A percentile compares a stretch with the other conserved stretches of the same genome.
Conservation (phyloP, 2,329 filamentous ascomycete genomes). For the Fusarium globosum region DNA sequence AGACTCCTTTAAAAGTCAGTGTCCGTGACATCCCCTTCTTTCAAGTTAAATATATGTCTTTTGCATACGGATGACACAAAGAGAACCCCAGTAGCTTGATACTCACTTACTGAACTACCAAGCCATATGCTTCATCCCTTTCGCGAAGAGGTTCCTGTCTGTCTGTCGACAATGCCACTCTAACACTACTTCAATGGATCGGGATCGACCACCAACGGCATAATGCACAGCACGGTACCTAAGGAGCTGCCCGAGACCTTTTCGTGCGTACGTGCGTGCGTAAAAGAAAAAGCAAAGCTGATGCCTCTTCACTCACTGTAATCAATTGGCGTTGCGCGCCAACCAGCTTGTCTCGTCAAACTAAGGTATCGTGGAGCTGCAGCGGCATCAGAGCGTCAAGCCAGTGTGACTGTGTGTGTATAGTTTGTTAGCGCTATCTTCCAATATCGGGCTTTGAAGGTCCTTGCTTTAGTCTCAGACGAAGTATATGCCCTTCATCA, state of each 20-base stretch:
- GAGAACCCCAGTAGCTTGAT: background rate
- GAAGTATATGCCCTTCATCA: background rate
- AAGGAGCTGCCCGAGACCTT: conserved; percentile 21
- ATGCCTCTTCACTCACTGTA: conserved; percentile 1
- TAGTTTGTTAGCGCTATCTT: conserved; percentile 23
- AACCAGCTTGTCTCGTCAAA: conserved; percentile 31
- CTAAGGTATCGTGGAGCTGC: conserved; percentile 20
- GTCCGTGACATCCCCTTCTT: conserved; percentile 17
- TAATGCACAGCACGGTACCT: conserved; percentile 9
- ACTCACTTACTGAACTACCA: background rate
- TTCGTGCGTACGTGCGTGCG: background rate
- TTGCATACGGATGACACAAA: background rate
- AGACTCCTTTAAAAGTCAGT: conserved; percentile 4
- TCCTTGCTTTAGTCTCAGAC: background rate
- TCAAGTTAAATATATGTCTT: background rate
- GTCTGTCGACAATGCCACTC: conserved; percentile 3
- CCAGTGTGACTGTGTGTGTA: conserved; percentile 17
- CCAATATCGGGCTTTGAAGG: conserved; percentile 8
- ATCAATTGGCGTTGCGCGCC: conserved; percentile 29
- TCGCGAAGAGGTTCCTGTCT: background rate
- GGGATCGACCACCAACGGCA: conserved; percentile 31
- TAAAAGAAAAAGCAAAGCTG: conserved; percentile 30
- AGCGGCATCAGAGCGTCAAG: conserved; percentile 10
- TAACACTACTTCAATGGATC: conserved; percentile 5
- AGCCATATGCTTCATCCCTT: background rate